Base-by-base conservation (phyloP, 2,329 filamentous ascomycete species). In the Myotisia sp. region DNA sequence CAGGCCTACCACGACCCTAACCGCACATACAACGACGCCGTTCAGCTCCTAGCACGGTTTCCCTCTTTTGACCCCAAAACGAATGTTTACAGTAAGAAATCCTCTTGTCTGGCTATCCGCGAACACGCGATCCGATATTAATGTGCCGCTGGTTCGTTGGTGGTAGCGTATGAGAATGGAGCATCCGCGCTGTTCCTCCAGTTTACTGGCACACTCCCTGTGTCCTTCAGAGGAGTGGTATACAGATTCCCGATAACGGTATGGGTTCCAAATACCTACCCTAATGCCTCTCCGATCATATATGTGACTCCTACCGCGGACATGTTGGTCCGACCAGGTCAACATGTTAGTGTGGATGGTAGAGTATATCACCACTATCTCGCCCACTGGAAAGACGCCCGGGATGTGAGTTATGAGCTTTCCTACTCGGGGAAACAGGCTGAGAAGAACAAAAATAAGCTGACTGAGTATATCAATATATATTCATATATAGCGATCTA, bases 291-390 rank as follows among this genome's bases (percentile, higher is more conserved):
- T 1, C 90, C 90, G 1, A 70, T 95, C 29, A 74, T 79, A 38
- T 95, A 93, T 55, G 83, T 95, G 26, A 86, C 76, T 5, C 86
- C 90, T 2, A 83, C 81, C 4, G 78, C 82, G 44, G 80, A 76
- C 43, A 95, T 98, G 84, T 62, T 80, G 44, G 78, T 98, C 26
- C 72, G 87, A 13, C 84, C 86, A 1, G 90, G 90, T 1, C 90
- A 98, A 53, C 85, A 98, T 63, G 85, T 98, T 40, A 85, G 90
- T 50, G 76, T 82, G 4, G 87, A 95, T 50, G 90, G 90, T 17
- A 78, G 82, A 53, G 74, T 95, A 43, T 98, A 95, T 54, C 90
- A 98, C 54, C 90, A 90, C 23, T 98, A 95, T 55, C 64, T 98
- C 29, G 82, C 84, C 20, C 77, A 84, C 42, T 98, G 90, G 90